Evolutionary conservation across 2,329 filamentous ascomycete genomes (phyloP).

Genomic region (Chaetomium sp.): DNA sequence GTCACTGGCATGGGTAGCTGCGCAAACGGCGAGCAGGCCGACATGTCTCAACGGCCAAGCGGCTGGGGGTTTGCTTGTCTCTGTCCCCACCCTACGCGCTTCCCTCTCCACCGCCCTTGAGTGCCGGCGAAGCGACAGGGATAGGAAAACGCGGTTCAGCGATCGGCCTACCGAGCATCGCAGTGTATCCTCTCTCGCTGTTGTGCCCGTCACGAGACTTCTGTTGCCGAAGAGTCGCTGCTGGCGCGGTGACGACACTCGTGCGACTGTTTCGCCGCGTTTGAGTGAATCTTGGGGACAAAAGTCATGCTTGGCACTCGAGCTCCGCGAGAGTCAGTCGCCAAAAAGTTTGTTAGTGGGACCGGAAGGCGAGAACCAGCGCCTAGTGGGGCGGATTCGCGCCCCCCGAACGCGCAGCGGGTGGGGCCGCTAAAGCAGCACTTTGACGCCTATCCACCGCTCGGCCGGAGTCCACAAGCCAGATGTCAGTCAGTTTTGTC

Average conservation of each 20-base stretch:
- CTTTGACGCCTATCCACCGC: not conserved
- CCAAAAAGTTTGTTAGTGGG: slow-evolving; percentile 11
- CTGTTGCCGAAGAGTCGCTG: not conserved
- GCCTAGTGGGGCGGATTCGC: slow-evolving; percentile 8
- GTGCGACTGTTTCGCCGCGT: slow-evolving; percentile 21
- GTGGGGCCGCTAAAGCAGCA: slow-evolving; percentile 10
- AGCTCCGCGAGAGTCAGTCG: slow-evolving; percentile 20
- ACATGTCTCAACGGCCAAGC: slow-evolving; percentile 20
- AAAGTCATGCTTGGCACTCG: slow-evolving; percentile 12
- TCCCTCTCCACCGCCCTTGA: slow-evolving; percentile 1
- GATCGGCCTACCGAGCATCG: slow-evolving; percentile 12
- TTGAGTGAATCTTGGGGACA: slow-evolving; percentile 12
- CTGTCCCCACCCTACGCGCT: slow-evolving; percentile 7
- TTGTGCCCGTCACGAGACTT: no score
- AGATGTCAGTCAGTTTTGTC: slow-evolving; percentile 7
- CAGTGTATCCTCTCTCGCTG: no score
- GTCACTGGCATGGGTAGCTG: slow-evolving; percentile 1
- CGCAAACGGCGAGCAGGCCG: slow-evolving; percentile 9
- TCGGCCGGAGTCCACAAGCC: slow-evolving; percentile 1
- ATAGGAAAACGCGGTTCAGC: slow-evolving; percentile 16
- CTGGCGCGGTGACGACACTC: slow-evolving; percentile 19
- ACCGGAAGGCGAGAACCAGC: slow-evolving; percentile 17
- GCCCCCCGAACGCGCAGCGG: slow-evolving; percentile 1
- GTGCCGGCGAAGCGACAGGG: not conserved
- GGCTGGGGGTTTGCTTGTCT: slow-evolving; percentile 9